These are phyloP conservation scores for Delitschia confertaspora DNA, from an alignment of 495 filamentous ascomycete genomes.

Conservation along the genomic window DNA sequence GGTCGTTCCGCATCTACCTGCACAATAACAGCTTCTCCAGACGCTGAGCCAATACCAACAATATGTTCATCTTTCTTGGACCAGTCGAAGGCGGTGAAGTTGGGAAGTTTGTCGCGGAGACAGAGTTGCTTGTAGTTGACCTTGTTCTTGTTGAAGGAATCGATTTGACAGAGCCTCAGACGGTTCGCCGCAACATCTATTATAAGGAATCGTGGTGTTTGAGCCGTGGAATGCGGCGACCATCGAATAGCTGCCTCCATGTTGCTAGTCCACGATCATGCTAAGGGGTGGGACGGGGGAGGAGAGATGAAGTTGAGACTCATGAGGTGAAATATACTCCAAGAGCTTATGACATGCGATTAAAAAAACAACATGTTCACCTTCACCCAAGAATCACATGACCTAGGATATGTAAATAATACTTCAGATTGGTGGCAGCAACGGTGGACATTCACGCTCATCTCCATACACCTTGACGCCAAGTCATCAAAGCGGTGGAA, in stretches of 20 bases:
- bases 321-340: constrained; percentile 1
- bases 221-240: constrained; percentile 66
- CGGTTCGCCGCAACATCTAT: constrained; percentile 74
- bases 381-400: no score
- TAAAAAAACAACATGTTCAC: no score
- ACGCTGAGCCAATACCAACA: constrained; percentile 74
- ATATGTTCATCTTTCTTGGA: constrained; percentile 68
- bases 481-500: constrained; percentile 2
- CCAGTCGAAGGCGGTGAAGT: constrained; percentile 91
- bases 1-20: constrained; percentile 56
- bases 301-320: not conserved
- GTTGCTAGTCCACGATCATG: constrained; percentile 12
- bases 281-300: not conserved
- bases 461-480: not conserved
- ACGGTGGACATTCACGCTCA: no score
- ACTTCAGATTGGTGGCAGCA: no score
- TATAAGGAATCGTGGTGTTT: constrained; percentile 63
- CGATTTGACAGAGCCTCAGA: constrained; percentile 70
- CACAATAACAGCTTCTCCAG: constrained; percentile 75
- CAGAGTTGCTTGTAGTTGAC: constrained; percentile 60
- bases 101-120: constrained; percentile 71
- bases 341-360: no score
- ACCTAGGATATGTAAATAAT: no score
- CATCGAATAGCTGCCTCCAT: constrained; percentile 76
- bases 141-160: constrained; percentile 45